Conservation (phyloP, 176 grass and related monocot species). For the Aechmea fasciata region DNA sequence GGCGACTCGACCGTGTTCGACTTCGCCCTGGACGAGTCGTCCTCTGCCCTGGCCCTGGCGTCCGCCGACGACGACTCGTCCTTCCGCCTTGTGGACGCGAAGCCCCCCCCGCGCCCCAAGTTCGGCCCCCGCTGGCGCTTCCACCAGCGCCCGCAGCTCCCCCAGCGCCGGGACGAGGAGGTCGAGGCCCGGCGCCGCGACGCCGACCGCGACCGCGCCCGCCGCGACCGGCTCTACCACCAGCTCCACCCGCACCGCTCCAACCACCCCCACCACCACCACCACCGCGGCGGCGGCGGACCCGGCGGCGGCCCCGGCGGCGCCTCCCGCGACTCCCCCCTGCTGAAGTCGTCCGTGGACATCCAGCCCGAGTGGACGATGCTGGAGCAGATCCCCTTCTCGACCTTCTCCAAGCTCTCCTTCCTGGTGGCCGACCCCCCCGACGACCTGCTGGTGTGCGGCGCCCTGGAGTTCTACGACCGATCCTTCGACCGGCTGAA, state of each 20-base stretch:
- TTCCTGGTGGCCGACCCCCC: conserved; percentile 70
- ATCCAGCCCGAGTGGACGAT: conserved; percentile 89
- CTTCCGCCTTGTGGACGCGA: conserved; percentile 57
- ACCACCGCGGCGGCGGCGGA: conserved; percentile 24
- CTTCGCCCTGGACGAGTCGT: conserved; percentile 56
- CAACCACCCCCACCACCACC: not conserved
- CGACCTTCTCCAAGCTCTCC: conserved; percentile 80
- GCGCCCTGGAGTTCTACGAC: conserved; percentile 60
- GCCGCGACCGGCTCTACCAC: conserved; percentile 52
- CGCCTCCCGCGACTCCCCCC: conserved; percentile 17
- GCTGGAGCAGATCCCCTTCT: conserved; percentile 84
- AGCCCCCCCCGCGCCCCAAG: conserved; percentile 43
- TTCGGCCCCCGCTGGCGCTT: conserved; percentile 74
- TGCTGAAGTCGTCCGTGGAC: conserved; percentile 43
- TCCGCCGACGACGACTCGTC: conserved; percentile 56
- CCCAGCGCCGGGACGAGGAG: conserved; percentile 80
- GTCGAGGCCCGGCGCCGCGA: conserved; percentile 68
- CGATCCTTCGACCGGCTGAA: conserved; percentile 65
- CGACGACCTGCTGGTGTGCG: conserved; percentile 62
- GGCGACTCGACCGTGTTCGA: conserved; percentile 65
- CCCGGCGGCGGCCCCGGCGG: conserved; percentile 10
- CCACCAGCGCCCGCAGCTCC: conserved; percentile 62
- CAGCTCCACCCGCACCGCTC: conserved; percentile 41
- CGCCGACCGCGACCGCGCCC: conserved; percentile 69
- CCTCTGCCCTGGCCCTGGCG: conserved; percentile 19